Base-by-base conservation (phyloP, 768 basidiomycete species). In the Kwoniella sp. region DNA sequence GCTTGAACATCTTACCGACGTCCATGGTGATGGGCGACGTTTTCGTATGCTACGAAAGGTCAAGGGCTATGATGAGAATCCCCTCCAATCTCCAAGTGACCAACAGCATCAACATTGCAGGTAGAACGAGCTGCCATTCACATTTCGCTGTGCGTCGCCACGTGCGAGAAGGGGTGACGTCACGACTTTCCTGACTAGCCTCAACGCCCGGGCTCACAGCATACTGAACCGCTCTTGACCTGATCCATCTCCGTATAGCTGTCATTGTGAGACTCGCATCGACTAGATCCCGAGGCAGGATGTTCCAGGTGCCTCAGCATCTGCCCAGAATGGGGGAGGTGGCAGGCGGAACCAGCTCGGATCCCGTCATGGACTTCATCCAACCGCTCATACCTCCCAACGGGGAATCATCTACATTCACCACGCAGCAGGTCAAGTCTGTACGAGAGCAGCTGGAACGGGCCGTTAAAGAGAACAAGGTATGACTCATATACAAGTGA, bases 391-490 rank as follows among this genome's bases (percentile, higher is more conserved):
- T 64, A 10, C 29, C 43, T 1, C 38, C 53, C 2, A 37, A 33
- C 22, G 23, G 17, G 33, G 28, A 56, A 7, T 46, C 46, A 5
- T 53, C 58, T 11, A 57, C 53, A 46, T 56, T 50, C 45, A 50
- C 62, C 9, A 60, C 48, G 20, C 10, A 31, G 8, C 49, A 62
- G 29, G 60, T 63, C 8, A 50, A 22, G 19, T 38, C 20, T 6
- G 61, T 67, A 5, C n/a, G 65, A 32, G 68, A 75, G 0, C 85
- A 87, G 67, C 78, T 93, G 25, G 83, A 91, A 60, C 79, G 80
- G 39, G 82, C 84, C 11, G 86, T 91, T 54, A 75, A 75, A 20
- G 76, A 77, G 29, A 88, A 86, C 10, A 87, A 88, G 78, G 89
- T 88, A 65, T 43, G 74, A 44, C 31, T 46, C 28, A 46, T 43